Evolutionary conservation across 2,329 filamentous ascomycete species (phyloP).

Genomic region (Berkeleyomyces basicola): DNA sequence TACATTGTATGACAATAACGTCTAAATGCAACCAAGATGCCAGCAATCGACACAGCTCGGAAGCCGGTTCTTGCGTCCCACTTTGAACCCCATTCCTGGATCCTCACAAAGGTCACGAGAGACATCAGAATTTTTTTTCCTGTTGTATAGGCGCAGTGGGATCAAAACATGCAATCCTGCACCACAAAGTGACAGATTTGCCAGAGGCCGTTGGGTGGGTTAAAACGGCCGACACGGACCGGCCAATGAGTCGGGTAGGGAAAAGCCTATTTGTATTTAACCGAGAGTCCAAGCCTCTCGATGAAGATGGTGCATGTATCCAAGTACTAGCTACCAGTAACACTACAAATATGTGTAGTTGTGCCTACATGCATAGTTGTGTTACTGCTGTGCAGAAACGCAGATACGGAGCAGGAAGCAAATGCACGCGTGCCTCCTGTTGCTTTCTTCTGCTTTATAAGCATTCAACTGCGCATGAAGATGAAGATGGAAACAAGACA

Average conservation of each 20-base stretch:
- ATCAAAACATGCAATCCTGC: background rate
- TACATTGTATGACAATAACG: background rate
- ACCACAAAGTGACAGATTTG: background rate
- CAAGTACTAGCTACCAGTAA: no score
- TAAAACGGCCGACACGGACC: background rate
- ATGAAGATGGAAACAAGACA: background rate
- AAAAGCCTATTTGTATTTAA: constrained; percentile 3
- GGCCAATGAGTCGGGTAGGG: background rate
- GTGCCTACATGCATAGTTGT: no score
- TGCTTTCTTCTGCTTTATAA: background rate
- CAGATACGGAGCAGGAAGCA: no score
- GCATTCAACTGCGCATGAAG: background rate
- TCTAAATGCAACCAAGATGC: background rate
- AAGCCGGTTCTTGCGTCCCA: background rate
- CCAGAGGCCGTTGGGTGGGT: background rate
- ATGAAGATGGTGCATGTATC: background rate
- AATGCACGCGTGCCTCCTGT: background rate
- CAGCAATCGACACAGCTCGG: background rate
- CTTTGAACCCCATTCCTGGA: background rate
- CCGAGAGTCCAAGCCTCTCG: background rate
- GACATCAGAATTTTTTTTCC: background rate
- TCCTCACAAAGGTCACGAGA: background rate
- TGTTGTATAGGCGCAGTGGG: background rate
- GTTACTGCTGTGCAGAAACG: no score
- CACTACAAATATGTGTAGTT: no score